Base-by-base conservation (phyloP, 768 basidiomycete species). In the Hemileccinum impolitum region DNA sequence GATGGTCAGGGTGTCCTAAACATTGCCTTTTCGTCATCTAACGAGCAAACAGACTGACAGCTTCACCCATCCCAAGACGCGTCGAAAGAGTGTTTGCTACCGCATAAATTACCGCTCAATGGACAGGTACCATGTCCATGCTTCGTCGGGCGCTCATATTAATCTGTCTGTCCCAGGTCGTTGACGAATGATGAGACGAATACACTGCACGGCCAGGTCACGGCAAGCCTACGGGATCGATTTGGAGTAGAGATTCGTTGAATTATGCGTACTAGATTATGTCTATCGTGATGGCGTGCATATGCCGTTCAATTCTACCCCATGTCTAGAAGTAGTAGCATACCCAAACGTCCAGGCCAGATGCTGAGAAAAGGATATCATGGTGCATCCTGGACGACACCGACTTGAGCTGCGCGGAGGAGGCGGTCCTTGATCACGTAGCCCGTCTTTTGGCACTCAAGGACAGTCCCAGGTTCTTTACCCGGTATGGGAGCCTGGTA, bases 371-470 rank as follows among this genome's bases (percentile, higher is more conserved):
- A 38, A 15, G 44, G 58, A 45, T 25, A 43, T 74, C 64, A 75
- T 56, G 66, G 60, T 7, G 68, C 66, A 51, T 88, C 85, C 70
- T 92, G 88, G 15, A 85, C 94, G 23, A 97, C 94, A 48, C 95
- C 96, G 49, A 98, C 96, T 74, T 97, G 93, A 18, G 96, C 94
- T 4, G 96, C 92, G 48, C 96, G 80, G 66, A 99, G 70, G 48
- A 94, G 81, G 53, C 96, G 81, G 57, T 92, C 90, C 72, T 95
- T 96, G 73, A 99, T 93, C 72, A 77, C 91, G 74, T 91, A 98
- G 4, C 94, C 94, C 47, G 76, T 75, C 74, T 95, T 94, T 67
- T 89, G 87, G 65, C 88, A 90, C 64, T 95, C 90, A 39, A 96
- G 78, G 30, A 98, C 86, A 3, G 87, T 86, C 13, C 95, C 95